These are phyloP conservation scores for Senecio squalidus DNA, from an alignment of 140 eudicot genomes.

Conservation along the genomic window DNA sequence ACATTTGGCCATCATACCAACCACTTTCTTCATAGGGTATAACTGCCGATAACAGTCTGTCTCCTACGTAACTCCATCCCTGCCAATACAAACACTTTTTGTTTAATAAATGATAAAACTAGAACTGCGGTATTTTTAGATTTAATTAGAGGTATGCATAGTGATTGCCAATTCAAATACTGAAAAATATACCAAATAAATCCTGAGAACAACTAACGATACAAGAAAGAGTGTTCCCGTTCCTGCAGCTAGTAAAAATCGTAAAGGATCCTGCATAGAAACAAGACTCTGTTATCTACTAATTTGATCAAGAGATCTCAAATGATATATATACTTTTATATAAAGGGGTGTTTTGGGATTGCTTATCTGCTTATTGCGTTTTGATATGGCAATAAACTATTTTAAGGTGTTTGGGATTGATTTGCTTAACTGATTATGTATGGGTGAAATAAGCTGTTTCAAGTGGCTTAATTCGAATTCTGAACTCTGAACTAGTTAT, in stretches of 20 bases:
- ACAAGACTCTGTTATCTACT: not conserved
- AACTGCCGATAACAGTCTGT: conserved; percentile 89
- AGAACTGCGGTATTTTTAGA: not conserved
- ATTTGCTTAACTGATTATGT: too few relatives aligned
- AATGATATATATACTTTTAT: too few relatives aligned
- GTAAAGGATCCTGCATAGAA: conserved; percentile 78
- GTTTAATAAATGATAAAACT: not conserved
- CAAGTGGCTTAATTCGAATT: too few relatives aligned
- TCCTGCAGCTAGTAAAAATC: conserved; percentile 79
- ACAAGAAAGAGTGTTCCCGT: conserved; percentile 91
- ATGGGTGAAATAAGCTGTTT: too few relatives aligned
- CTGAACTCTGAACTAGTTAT: too few relatives aligned
- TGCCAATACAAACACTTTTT: conserved; percentile 12
- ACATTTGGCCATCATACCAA: conserved; percentile 99
- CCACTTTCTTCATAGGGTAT: conserved; percentile 97
- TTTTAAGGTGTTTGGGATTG: too few relatives aligned
- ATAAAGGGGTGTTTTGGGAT: too few relatives aligned
- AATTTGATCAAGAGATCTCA: not conserved
- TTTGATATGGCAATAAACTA: too few relatives aligned
- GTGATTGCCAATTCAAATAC: not conserved
- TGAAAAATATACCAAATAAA: conserved; percentile 64
- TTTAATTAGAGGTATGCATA: not conserved
- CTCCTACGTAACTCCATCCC: conserved; percentile 99
- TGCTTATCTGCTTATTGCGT: too few relatives aligned
- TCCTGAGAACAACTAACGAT: conserved; percentile 74